phyloP scores from a whole-genome alignment of 306 rosid genomes.

The Rubus idaeus region DNA sequence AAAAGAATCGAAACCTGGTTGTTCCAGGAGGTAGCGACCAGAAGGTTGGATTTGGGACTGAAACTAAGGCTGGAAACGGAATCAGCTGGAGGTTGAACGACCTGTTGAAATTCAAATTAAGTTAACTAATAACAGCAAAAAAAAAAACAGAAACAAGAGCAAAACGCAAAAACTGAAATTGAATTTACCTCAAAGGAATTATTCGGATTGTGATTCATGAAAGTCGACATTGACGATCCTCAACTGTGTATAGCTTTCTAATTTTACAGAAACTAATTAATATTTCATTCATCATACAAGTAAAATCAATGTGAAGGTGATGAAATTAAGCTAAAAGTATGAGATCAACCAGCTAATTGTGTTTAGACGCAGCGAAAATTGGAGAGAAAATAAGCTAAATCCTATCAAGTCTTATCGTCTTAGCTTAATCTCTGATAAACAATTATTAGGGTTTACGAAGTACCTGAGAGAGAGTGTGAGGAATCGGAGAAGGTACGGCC shows the following conservation, averaged over 20 bases:
- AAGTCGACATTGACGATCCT: slow-evolving; percentile 14
- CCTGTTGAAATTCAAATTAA: slow-evolving; percentile 37
- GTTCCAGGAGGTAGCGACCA: slow-evolving; percentile 85
- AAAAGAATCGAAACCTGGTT: slow-evolving; percentile 50
- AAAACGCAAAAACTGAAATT: not conserved
- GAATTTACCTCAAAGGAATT: slow-evolving; percentile 16
- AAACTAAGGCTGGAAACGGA: slow-evolving; percentile 66
- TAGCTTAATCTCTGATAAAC: not conserved
- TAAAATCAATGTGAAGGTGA: not conserved
- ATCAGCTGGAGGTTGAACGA: slow-evolving; percentile 73
- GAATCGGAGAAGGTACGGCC: not conserved
- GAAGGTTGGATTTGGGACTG: slow-evolving; percentile 74
- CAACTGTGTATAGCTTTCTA: not conserved
- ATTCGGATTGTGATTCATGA: not conserved
- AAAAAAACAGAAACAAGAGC: not conserved
- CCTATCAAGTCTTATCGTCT: not conserved
- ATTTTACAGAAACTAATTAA: not conserved
- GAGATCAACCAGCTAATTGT: not conserved
- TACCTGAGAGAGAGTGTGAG: not conserved
- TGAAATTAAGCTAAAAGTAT: not conserved
- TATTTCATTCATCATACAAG: not conserved
- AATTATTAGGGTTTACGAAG: not conserved
- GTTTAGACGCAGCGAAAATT: not conserved
- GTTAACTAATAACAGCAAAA: not conserved
- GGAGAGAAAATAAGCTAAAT: not conserved